Evolutionary conservation across 371 early-diverging fungal genomes (phyloP), one percentile per base, ranked within the genome.

Genomic region (Fennellomyces sp.): DNA sequence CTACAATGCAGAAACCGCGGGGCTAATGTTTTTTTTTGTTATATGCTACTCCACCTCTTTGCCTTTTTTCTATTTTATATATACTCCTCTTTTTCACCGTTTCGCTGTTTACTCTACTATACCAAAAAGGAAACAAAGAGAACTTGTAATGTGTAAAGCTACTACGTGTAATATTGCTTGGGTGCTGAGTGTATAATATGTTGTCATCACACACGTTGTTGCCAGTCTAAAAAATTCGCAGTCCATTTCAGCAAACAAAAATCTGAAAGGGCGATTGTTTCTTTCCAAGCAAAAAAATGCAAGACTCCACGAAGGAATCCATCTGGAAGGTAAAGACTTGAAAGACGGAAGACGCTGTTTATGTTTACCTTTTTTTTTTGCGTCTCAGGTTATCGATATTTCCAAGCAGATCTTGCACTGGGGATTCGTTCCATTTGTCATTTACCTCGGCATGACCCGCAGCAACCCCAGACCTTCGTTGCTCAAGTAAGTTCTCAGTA

Each of bases 1-100:
- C 98, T 39, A 98, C 98, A 2, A 73, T 88, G 54, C 84, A 89
- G 58, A 97, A 96, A 78, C 97, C 98, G 13, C 78, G 67, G 52
- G 94, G 94, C 31, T 88, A 81, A 72, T 21, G 15, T 19, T 31
- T 30, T 21, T 19, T 29, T 23, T 45, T 33, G 6, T 47, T 45
- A 26, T 38, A 23, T 17, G 17, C 8, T 33, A 31, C 21, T 33
- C 17, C 33, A 30, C 23, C 12, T 47, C 6, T 45, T 28, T 45
- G 26, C 19, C 31, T n/a, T 26, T 52, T 33, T 33, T 13, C 25
- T 26, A 30, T 52, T 52, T 52, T 21, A n/a, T n/a, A 10, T 36
- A 11, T 36, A 11, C n/a, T 36, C 38, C 38, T 36, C 38, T 10
- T 36, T 36, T 11, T 36, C 38, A n/a, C n/a, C n/a, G n/a, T n/a